Conservation (phyloP, 495 filamentous ascomycete genomes). For the Neurospora intermedia region DNA sequence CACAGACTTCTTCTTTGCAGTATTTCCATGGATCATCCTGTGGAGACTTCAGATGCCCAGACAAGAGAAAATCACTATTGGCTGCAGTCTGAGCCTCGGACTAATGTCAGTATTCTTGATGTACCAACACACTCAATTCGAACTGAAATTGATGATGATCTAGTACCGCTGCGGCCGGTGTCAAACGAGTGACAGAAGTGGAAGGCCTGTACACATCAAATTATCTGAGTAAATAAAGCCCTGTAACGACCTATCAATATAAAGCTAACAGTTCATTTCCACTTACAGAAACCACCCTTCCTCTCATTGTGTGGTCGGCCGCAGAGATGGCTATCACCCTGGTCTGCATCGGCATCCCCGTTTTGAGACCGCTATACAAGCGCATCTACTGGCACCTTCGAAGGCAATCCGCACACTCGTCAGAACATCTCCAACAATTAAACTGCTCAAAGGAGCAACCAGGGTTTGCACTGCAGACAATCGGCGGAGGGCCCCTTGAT, state of each 20-base stretch:
- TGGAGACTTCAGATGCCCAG: conserved; percentile 38
- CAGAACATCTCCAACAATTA: conserved; percentile 3
- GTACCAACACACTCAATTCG: background rate
- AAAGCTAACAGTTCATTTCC: background rate
- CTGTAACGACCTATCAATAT: background rate
- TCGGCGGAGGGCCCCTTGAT: background rate
- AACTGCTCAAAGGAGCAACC: background rate
- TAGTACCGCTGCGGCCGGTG: conserved; percentile 16
- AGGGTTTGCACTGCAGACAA: conserved; percentile 1
- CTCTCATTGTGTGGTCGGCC: conserved; percentile 16
- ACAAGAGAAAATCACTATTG: conserved; percentile 37
- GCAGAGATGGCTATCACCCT: conserved; percentile 17
- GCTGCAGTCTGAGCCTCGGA: conserved; percentile 38
- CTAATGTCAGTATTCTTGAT: conserved; percentile 27
- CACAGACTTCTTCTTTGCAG: conserved; percentile 36
- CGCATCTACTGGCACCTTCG: background rate
- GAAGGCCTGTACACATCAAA: conserved; percentile 12
- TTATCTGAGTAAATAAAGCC: conserved; percentile 6
- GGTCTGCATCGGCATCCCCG: conserved; percentile 20
- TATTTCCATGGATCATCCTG: conserved; percentile 37
- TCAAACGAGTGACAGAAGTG: conserved; percentile 13
- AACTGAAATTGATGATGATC: background rate
- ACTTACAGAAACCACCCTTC: conserved; percentile 15
- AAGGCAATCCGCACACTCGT: background rate
- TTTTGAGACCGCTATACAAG: conserved; percentile 11